Percentiles rank a stretch among this genome's conserved stretches.
Evolutionary conservation across 1,284 basidiomycete species (phyloP).

Genomic region (Rhodotorula sp.): DNA sequence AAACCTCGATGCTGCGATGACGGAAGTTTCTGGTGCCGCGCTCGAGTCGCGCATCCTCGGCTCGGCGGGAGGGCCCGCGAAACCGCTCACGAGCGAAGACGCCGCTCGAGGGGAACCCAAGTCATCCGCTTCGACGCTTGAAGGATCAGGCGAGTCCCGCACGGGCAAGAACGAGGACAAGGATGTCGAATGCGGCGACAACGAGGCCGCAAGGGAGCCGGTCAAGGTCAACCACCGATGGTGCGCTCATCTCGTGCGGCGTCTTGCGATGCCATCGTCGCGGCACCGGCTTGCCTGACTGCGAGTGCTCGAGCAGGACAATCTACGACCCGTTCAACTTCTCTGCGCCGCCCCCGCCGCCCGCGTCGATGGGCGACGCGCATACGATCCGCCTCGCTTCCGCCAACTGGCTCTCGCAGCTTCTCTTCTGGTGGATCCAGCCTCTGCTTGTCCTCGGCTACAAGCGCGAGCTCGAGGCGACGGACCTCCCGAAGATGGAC

Average conservation of each 20-base stretch:
- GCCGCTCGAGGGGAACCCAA: background rate
- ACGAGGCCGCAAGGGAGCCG: background rate
- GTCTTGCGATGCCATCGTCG: too few relatives aligned
- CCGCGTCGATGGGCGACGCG: conserved; percentile 62
- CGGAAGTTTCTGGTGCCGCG: background rate
- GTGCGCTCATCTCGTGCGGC: background rate
- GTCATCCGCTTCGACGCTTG: background rate
- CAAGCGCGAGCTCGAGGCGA: conserved; percentile 54
- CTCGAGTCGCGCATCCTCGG: background rate
- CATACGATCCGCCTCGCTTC: conserved; percentile 62
- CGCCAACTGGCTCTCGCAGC: conserved; percentile 61
- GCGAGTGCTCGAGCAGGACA: conserved; percentile 1
- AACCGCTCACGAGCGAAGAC: conserved; percentile 5
- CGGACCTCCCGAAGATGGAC: conserved; percentile 56
- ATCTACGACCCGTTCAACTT: conserved; percentile 31
- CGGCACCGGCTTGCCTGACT: background rate
- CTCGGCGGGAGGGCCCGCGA: background rate
- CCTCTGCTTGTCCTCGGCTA: conserved; percentile 59
- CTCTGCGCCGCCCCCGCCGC: conserved; percentile 61
- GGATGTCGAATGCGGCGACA: background rate
- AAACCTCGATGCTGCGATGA: background rate
- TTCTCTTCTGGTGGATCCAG: conserved; percentile 57
- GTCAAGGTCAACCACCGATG: conserved; percentile 12
- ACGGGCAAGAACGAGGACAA: background rate
- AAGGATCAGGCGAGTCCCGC: conserved; percentile 3